These are phyloP conservation scores for Astrephomene gubernaculifera DNA, from an alignment of 139 green algal genomes.

Conservation along the genomic window DNA sequence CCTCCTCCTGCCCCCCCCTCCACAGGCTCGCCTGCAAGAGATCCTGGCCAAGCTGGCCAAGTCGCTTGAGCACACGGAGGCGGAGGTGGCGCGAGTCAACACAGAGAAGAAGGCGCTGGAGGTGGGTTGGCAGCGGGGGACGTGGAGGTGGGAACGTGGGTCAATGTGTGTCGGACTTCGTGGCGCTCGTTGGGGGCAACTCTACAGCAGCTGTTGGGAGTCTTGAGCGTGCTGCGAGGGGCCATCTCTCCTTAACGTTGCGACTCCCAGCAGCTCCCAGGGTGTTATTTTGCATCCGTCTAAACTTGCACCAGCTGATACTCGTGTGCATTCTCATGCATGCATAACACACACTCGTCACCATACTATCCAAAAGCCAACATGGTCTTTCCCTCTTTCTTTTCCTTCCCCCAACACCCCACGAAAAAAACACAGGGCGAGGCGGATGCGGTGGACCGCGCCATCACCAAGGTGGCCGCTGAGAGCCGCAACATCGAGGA, in stretches of 20 bases:
- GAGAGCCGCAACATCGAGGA: slow-evolving; percentile 65
- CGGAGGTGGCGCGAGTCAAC: slow-evolving; percentile 48
- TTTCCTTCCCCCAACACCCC: not conserved
- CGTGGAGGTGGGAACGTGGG: not conserved
- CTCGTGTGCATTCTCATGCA: too few relatives aligned
- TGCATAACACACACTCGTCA: too few relatives aligned
- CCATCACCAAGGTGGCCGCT: slow-evolving; percentile 42
- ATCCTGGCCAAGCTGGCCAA: slow-evolving; percentile 66
- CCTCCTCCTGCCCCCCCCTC: not conserved
- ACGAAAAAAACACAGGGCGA: slow-evolving; percentile 34
- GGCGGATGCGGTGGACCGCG: slow-evolving; percentile 57
- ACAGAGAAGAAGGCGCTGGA: slow-evolving; percentile 63
- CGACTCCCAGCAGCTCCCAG: too few relatives aligned
- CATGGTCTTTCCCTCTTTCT: not conserved
- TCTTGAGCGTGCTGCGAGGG: too few relatives aligned
- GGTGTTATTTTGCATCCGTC: too few relatives aligned
- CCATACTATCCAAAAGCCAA: too few relatives aligned
- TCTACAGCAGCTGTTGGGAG: too few relatives aligned
- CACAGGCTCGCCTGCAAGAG: slow-evolving; percentile 63
- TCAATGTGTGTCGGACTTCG: too few relatives aligned
- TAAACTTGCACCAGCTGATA: too few relatives aligned
- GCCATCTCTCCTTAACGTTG: too few relatives aligned
- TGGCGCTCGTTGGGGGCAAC: too few relatives aligned
- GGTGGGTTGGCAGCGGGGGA: not conserved
- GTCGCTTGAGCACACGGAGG: slow-evolving; percentile 77